Conservation (phyloP, 192 early-diverging fungal species). For the Lunasporangiospora selenospora region DNA sequence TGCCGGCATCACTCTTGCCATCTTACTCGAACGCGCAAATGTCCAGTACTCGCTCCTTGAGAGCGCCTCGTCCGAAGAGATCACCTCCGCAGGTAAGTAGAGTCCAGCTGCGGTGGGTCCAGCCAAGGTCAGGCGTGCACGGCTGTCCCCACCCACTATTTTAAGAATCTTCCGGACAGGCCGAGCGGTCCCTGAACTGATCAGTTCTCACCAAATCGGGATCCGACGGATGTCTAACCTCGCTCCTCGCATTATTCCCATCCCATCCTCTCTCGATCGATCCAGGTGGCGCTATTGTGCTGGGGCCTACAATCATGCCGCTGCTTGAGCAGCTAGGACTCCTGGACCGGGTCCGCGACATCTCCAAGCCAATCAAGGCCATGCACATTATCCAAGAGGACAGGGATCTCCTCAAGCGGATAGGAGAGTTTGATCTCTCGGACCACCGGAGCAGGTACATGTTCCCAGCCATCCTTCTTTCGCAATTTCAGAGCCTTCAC, state of each 20-base stretch:
- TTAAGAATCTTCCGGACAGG: not conserved
- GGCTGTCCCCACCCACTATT: constrained; percentile 6
- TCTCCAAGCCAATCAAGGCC: constrained; percentile 15
- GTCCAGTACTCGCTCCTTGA: constrained; percentile 19
- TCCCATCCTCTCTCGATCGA: not conserved
- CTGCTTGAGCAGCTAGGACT: constrained; percentile 30
- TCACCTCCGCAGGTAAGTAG: no score
- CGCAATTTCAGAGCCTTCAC: no score
- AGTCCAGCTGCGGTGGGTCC: no score
- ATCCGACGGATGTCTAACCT: no score
- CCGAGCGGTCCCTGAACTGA: not conserved
- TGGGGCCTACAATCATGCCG: constrained; percentile 20
- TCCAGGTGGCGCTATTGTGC: constrained; percentile 17
- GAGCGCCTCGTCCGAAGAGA: not conserved
- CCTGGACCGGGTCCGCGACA: constrained; percentile 1
- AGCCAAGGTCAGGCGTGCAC: no score
- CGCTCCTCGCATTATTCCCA: not conserved
- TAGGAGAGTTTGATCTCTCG: constrained; percentile 31
- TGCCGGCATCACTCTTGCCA: constrained; percentile 26
- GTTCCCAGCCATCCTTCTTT: no score
- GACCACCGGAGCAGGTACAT: constrained; percentile 16
- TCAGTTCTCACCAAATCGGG: no score
- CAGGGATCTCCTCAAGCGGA: constrained; percentile 27
- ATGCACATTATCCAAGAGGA: constrained; percentile 22
- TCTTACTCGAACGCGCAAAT: constrained; percentile 25